Conservation (phyloP, 116 monocot species). For the Zostera marina region DNA sequence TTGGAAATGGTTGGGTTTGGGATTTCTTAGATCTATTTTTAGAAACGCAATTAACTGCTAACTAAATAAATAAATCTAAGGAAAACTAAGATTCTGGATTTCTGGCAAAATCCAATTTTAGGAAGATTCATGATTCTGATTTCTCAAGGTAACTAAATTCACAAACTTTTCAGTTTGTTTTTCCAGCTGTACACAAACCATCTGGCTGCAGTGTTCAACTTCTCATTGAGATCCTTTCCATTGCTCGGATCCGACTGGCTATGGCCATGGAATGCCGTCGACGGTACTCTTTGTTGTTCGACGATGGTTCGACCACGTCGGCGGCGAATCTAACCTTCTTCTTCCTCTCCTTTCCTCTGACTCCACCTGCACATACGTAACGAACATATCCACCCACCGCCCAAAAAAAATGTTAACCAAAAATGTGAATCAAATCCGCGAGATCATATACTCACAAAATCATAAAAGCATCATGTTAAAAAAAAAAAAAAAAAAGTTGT, state of each 20-base stretch:
- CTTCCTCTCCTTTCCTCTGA: slow-evolving; percentile 3
- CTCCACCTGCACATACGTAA: background rate
- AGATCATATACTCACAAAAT: too few species aligned
- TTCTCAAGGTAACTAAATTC: too few species aligned
- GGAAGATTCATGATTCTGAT: too few species aligned
- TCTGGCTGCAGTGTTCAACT: background rate
- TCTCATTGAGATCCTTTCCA: background rate
- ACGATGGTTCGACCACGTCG: slow-evolving; percentile 51
- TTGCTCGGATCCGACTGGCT: background rate
- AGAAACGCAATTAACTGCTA: too few species aligned
- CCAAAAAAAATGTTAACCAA: background rate
- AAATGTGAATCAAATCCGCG: too few species aligned
- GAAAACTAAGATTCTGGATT: too few species aligned
- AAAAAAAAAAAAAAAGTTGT: background rate
- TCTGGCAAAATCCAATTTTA: too few species aligned
- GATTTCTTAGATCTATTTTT: too few species aligned
- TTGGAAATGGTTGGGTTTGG: too few species aligned
- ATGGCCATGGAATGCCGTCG: slow-evolving; percentile 7
- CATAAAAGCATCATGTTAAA: background rate
- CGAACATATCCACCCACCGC: background rate
- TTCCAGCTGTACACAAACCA: too few species aligned
- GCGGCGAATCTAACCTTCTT: slow-evolving; percentile 65
- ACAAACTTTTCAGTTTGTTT: too few species aligned
- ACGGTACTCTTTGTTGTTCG: slow-evolving; percentile 37
- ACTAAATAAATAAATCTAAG: too few species aligned